These are phyloP conservation scores for Tulasnella sp. DNA, from an alignment of 768 basidiomycete species.

Conservation along the genomic window DNA sequence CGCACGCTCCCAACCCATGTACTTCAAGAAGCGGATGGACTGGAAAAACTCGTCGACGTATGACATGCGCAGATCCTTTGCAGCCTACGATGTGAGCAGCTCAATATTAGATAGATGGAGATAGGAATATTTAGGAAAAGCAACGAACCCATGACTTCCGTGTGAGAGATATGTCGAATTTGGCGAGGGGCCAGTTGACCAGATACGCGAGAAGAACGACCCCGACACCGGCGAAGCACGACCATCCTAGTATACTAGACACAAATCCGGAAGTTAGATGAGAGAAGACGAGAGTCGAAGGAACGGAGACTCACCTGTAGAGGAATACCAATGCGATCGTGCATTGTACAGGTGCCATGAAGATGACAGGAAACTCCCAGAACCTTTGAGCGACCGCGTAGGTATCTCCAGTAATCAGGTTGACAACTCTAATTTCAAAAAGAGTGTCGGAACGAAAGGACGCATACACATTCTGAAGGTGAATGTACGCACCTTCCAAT, in stretches of 20 bases:
- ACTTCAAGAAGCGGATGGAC: conserved; percentile 72
- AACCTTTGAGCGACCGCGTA: conserved; percentile 74
- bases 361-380: conserved; percentile 70
- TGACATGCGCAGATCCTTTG: conserved; percentile 69
- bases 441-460: conserved; percentile 46
- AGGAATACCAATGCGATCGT: conserved; percentile 70
- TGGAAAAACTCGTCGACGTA: conserved; percentile 77
- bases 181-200: conserved; percentile 56
- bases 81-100: conserved; percentile 38
- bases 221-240: conserved; percentile 68
- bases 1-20: conserved; percentile 72
- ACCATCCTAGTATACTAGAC: conserved; percentile 73
- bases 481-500: conserved; percentile 33
- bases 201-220: conserved; percentile 63
- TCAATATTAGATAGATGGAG: neutral
- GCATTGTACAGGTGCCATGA: conserved; percentile 64
- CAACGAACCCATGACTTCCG: conserved; percentile 47
- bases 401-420: conserved; percentile 75
- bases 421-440: conserved; percentile 69
- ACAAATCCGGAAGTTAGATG: conserved; percentile 39
- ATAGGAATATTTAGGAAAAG: conserved; percentile 10
- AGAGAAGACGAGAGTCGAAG: conserved; percentile 44
- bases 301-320: conserved; percentile 58
- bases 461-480: neutral
- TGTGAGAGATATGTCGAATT: conserved; percentile 57